A percentile compares a stretch with the other conserved stretches of the same genome.
These are phyloP conservation scores for Bretschneidera sinensis DNA, from an alignment of 345 rosid species.

Conservation along the genomic window DNA sequence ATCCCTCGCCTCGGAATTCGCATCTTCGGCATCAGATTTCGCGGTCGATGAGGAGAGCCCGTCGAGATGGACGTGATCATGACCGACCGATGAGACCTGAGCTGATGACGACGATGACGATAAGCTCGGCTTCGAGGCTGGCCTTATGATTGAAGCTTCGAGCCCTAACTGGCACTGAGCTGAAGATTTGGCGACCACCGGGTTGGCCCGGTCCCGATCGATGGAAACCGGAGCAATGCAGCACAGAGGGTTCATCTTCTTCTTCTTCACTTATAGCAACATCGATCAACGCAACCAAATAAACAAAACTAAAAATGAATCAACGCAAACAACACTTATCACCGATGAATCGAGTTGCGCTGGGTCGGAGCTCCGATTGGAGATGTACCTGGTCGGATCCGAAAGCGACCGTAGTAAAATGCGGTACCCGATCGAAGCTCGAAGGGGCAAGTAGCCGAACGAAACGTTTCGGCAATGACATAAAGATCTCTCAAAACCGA, in stretches of 20 bases:
- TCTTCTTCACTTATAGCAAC: slow-evolving; percentile 9
- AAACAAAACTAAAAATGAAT: neutral
- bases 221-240: slow-evolving; percentile 99
- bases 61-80: slow-evolving; percentile 36
- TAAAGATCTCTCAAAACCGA: too few species aligned
- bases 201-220: slow-evolving; percentile 75
- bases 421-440: slow-evolving; percentile 41
- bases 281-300: neutral
- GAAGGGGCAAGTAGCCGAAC: too few species aligned
- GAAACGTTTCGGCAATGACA: slow-evolving; percentile 36
- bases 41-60: slow-evolving; percentile 28
- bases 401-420: slow-evolving; percentile 16
- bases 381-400: neutral
- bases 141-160: slow-evolving; percentile 27
- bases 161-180: slow-evolving; percentile 39
- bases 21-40: slow-evolving; percentile 27
- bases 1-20: slow-evolving; percentile 33
- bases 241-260: slow-evolving; percentile 88
- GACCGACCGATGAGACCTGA: slow-evolving; percentile 60
- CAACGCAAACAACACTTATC: neutral
- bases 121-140: slow-evolving; percentile 40
- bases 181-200: slow-evolving; percentile 52
- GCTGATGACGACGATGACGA: slow-evolving; percentile 37
- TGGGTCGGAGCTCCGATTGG: neutral
- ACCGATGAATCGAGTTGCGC: too few species aligned